These are phyloP conservation scores for Amphirosellinia nigrospora DNA, from an alignment of 495 filamentous ascomycete species.

Conservation along the genomic window DNA sequence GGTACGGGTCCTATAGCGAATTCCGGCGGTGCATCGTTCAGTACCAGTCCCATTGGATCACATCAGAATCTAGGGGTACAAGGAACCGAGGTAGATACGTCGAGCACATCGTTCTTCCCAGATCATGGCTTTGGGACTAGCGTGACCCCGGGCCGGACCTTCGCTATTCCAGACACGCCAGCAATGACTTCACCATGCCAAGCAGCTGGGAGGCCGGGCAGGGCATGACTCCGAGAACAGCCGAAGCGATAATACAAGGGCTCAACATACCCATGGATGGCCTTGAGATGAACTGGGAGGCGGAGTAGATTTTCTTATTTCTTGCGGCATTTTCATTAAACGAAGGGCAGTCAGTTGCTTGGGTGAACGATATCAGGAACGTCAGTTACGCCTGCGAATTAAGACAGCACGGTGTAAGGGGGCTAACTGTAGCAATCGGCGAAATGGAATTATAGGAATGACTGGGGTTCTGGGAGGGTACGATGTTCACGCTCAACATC, in stretches of 20 bases:
- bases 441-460: not conserved
- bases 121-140: conserved; percentile 41
- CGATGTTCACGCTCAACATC: not conserved
- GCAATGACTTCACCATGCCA: conserved; percentile 45
- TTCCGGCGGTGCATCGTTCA: conserved; percentile 51
- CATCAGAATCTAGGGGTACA: conserved; percentile 45
- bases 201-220: conserved; percentile 46
- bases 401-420: not conserved
- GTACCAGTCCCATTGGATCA: conserved; percentile 50
- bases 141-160: conserved; percentile 40
- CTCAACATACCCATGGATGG: conserved; percentile 54
- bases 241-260: conserved; percentile 55
- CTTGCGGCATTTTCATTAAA: not conserved
- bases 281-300: conserved; percentile 47
- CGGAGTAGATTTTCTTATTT: not conserved
- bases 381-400: not conserved
- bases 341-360: not conserved
- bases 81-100: conserved; percentile 37
- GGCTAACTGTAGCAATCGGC: not conserved
- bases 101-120: conserved; percentile 42
- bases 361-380: not conserved
- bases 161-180: conserved; percentile 40
- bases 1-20: conserved; percentile 33
- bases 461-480: not conserved
- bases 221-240: conserved; percentile 55